These are phyloP conservation scores for Coleophoma eucalyptorum DNA, from an alignment of 2,329 filamentous ascomycete genomes.

Conservation along the genomic window DNA sequence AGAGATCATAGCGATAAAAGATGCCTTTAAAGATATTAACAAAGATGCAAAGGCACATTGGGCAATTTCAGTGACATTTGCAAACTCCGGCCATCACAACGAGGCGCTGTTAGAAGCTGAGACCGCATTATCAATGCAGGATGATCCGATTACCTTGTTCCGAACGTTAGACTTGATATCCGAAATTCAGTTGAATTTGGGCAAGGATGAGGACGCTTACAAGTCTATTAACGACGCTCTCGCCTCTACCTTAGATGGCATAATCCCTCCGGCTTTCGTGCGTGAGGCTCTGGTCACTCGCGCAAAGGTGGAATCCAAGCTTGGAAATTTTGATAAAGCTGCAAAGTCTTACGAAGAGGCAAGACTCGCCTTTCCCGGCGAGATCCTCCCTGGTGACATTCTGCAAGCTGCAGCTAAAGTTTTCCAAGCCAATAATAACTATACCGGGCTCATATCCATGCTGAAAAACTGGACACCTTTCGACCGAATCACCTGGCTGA, in stretches of 20 bases:
- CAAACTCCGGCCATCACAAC: too few species aligned
- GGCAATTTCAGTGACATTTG: too few species aligned
- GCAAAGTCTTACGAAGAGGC: not conserved
- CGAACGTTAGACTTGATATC: not conserved
- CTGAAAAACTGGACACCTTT: not conserved
- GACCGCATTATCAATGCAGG: too few species aligned
- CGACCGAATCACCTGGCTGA: not conserved
- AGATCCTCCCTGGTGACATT: not conserved
- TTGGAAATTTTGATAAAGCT: not conserved
- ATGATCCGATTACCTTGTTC: not conserved
- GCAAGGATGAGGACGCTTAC: not conserved
- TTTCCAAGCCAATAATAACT: not conserved
- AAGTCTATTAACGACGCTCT: not conserved
- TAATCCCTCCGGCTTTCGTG: not conserved
- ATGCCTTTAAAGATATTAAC: too few species aligned
- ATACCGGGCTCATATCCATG: not conserved
- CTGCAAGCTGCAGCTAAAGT: not conserved
- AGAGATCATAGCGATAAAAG: too few species aligned
- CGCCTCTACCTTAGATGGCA: not conserved
- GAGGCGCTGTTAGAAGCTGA: too few species aligned
- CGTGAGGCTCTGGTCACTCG: not conserved
- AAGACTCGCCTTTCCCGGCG: not conserved
- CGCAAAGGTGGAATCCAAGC: not conserved
- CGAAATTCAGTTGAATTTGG: not conserved
- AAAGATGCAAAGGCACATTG: too few species aligned